These are phyloP conservation scores for Coprinopsis sp. DNA, from an alignment of 768 basidiomycete species.

Conservation along the genomic window DNA sequence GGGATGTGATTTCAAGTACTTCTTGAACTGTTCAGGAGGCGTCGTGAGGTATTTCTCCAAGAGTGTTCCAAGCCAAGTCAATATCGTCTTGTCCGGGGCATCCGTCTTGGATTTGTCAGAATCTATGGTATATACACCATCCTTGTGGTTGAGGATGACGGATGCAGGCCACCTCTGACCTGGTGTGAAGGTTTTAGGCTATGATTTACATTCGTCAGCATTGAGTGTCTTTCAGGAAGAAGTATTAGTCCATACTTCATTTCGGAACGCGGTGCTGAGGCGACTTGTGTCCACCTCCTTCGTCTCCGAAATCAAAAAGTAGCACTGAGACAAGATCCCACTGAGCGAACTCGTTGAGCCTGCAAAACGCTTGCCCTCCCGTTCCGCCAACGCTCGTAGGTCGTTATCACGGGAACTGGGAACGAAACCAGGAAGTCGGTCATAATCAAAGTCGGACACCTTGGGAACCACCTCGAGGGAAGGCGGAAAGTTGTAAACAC, in stretches of 20 bases:
- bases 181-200: constrained; percentile 66
- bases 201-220: not conserved
- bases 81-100: constrained; percentile 56
- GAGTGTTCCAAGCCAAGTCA: constrained; percentile 79
- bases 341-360: constrained; percentile 92
- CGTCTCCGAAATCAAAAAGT: constrained; percentile 77
- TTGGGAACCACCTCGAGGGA: constrained; percentile 69
- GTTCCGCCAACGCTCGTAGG: constrained; percentile 54
- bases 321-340: constrained; percentile 80
- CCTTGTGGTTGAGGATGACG: constrained; percentile 57
- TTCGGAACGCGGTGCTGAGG: constrained; percentile 56
- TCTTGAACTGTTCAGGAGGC: constrained; percentile 56
- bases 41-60: constrained; percentile 85
- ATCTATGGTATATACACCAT: constrained; percentile 69
- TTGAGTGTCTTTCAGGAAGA: not conserved
- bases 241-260: constrained; percentile 60
- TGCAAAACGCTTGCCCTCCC: constrained; percentile 56
- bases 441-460: constrained; percentile 81
- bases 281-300: constrained; percentile 57
- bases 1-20: constrained; percentile 40
- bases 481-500: constrained; percentile 80
- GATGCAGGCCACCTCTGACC: constrained; percentile 77
- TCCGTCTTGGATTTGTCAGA: constrained; percentile 39
- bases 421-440: constrained; percentile 67
- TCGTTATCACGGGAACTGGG: constrained; percentile 81